Evolutionary conservation across 768 basidiomycete species (phyloP), one percentile per base, ranked within the genome.

Genomic region (Hysterangium stoloniferum): DNA sequence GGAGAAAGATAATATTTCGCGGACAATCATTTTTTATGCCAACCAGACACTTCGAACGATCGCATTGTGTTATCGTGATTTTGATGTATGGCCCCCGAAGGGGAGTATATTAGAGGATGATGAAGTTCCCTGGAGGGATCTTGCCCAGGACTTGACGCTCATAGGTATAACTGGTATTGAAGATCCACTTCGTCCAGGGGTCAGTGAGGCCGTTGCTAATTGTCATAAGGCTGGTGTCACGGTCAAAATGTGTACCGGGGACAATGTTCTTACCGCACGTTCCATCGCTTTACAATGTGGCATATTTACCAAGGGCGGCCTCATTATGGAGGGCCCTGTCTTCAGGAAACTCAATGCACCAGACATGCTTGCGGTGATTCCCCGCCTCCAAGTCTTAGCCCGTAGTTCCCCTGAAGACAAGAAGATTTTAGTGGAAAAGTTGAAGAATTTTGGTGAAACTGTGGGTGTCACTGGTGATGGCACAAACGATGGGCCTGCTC

Each of bases 211-310:
- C 15, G 95, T 99, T 37, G 73, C 77, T 37, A 82, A 88, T 60
- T 97, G 94, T 62, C 81, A 81, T 59, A 76, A 73, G 46, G 95
- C 96, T 35, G 94, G 95, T 54, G 93, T 99, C 12, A 73, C 76
- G 20, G 83, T 98, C 69, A 97, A 96, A 71, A 99, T 97, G 94
- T 95, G 91, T 64, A 98, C 96, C 0, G 96, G 95, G 57, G 94
- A 98, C 66, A 97, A 96, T 57, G 90, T 93, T 44, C 79, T 97
- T 45, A 94, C 89, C 0, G 90, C 89, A 44, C 82, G 92, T n/a
- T 96, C 94, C 6, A 99, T 99, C 59, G 95, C 96, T 19, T 75
- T 77, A 1, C 95, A 99, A 61, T 98, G 95, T 60, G 93, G 94
- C 33, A 97, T 98, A 63, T 98, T 86, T 70, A 86, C 85, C 15